Conservation (phyloP, 345 rosid species). For the Acer negundo region DNA sequence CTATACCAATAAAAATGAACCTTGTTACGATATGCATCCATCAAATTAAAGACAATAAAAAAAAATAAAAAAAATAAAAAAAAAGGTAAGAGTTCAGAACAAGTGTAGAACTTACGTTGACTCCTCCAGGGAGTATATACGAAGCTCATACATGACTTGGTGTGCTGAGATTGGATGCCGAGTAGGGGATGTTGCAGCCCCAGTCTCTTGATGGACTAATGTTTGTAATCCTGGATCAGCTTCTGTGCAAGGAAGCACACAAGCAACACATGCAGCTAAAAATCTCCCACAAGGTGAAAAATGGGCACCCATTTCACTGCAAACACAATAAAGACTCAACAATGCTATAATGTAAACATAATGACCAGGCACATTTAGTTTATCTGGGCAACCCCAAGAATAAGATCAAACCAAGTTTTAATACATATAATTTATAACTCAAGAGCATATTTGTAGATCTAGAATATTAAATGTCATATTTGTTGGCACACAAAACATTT, state of each 20-base stretch:
- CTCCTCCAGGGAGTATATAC: conserved; percentile 91
- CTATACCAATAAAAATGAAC: conserved; percentile 41
- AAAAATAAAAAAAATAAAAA: too few species aligned
- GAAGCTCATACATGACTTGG: conserved; percentile 95
- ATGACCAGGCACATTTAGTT: conserved; percentile 3
- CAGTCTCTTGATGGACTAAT: conserved; percentile 64
- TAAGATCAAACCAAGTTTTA: background rate
- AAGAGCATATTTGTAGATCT: background rate
- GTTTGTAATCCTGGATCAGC: conserved; percentile 77
- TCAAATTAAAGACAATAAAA: conserved; percentile 10
- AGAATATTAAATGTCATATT: background rate
- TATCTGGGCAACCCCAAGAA: background rate
- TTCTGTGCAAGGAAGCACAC: conserved; percentile 80
- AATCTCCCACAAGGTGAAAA: conserved; percentile 99
- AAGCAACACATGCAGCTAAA: conserved; percentile 96
- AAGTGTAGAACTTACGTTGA: conserved; percentile 60
- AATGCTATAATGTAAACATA: conserved; percentile 15
- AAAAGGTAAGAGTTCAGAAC: background rate
- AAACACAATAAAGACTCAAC: conserved; percentile 24
- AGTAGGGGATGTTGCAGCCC: conserved; percentile 87
- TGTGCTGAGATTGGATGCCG: conserved; percentile 92
- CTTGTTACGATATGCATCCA: conserved; percentile 16
- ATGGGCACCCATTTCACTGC: conserved; percentile 99
- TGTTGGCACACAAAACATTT: background rate
- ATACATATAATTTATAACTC: background rate